These are phyloP conservation scores for Mucuna pruriens DNA, from an alignment of 306 rosid species.

Conservation along the genomic window DNA sequence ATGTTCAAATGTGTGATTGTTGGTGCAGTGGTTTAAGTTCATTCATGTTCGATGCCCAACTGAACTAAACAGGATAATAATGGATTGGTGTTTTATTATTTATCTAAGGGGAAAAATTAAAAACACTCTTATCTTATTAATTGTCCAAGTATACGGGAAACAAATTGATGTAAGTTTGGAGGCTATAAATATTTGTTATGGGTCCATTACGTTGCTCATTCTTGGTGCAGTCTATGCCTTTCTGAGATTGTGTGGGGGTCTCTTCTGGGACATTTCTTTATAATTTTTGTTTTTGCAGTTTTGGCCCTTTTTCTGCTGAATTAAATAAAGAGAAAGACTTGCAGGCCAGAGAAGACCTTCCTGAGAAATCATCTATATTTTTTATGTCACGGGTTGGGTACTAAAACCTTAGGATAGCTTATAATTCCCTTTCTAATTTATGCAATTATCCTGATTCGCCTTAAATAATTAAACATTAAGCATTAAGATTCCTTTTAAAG, in stretches of 20 bases:
- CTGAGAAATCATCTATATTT: neutral
- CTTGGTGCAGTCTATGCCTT: neutral
- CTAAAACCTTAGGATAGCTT: neutral
- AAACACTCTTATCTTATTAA: neutral
- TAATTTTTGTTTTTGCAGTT: neutral
- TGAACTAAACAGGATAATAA: constrained; percentile 5
- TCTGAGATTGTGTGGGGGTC: neutral
- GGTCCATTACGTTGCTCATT: neutral
- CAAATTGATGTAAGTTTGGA: neutral
- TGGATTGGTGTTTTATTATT: neutral
- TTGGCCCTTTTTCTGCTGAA: neutral
- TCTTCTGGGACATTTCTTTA: neutral
- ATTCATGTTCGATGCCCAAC: neutral
- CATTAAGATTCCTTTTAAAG: too few species aligned
- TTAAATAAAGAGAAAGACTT: neutral
- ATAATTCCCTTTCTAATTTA: neutral
- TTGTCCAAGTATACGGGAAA: neutral
- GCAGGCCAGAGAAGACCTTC: neutral
- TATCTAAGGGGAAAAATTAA: neutral
- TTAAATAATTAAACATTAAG: too few species aligned
- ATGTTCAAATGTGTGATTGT: neutral
- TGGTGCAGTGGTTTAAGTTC: constrained; percentile 12
- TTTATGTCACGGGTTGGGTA: neutral
- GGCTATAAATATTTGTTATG: neutral
- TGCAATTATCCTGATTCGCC: neutral